Conservation (phyloP, 305 asterid species). For the Rubia peregrina region DNA sequence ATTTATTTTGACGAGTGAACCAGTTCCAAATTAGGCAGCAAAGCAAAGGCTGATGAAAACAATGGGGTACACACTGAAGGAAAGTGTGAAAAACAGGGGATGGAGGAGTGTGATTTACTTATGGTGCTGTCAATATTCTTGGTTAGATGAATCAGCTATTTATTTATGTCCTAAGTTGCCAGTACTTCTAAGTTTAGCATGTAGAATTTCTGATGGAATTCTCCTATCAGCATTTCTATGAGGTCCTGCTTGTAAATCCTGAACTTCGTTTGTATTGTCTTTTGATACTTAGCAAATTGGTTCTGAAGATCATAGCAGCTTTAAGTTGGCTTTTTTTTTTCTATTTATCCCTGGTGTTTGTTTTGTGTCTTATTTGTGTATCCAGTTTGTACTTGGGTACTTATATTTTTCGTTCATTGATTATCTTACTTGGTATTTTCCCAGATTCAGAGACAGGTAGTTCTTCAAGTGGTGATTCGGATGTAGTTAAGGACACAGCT, state of each 20-base stretch:
- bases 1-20: background rate
- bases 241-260: background rate
- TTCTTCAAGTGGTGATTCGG: conserved; percentile 38
- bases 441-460: conserved; percentile 52
- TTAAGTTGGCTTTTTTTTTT: background rate
- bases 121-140: background rate
- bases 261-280: background rate
- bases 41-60: background rate
- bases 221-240: background rate
- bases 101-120: background rate
- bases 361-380: background rate
- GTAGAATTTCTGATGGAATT: background rate
- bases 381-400: no score
- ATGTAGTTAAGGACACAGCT: conserved; percentile 33
- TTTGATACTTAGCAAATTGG: background rate
- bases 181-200: background rate
- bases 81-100: background rate
- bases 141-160: background rate
- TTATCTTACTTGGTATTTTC: background rate
- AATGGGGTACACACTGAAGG: background rate
- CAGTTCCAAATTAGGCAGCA: background rate
- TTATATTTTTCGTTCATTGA: background rate
- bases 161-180: background rate
- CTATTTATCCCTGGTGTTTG: background rate
- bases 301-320: background rate